A percentile compares a stretch with the other conserved stretches of the same genome.
Evolutionary conservation across 345 rosid species (phyloP).

Genomic region (Laguncularia racemosa): DNA sequence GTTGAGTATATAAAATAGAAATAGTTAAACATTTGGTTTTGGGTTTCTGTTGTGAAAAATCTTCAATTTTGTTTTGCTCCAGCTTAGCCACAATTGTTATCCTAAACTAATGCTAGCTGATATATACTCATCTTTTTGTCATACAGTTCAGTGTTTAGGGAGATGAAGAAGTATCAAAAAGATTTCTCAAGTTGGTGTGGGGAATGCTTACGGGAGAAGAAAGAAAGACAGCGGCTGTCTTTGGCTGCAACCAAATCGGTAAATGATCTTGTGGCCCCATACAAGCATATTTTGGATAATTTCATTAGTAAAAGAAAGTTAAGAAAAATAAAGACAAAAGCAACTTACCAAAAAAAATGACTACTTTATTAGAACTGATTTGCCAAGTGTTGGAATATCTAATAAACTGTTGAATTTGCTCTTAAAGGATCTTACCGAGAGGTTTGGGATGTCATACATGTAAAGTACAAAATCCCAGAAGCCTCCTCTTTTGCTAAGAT

Average conservation of each 20-base stretch:
- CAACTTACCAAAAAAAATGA: not conserved
- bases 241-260: conserved; percentile 63
- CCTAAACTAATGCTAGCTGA: not conserved
- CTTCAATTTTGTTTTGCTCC: no score
- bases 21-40: no score
- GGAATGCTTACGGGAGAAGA: conserved; percentile 72
- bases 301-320: not conserved
- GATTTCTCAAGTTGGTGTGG: conserved; percentile 89
- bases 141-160: conserved; percentile 74
- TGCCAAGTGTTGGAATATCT: not conserved
- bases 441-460: no score
- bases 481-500: no score
- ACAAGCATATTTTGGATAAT: not conserved
- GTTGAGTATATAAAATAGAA: no score
- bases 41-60: no score
- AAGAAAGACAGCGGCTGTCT: conserved; percentile 45
- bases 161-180: conserved; percentile 76
- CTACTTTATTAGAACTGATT: not conserved
- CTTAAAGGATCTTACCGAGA: no score
- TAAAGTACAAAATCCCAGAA: no score
- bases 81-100: no score
- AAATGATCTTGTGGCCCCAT: conserved; percentile 4
- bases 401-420: not conserved
- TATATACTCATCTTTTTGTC: conserved; percentile 5
- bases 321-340: not conserved